Percentiles rank a stretch among this genome's conserved stretches.
phyloP scores from a whole-genome alignment of 352 stramenopile species.

The Globisporangium irregulare region DNA sequence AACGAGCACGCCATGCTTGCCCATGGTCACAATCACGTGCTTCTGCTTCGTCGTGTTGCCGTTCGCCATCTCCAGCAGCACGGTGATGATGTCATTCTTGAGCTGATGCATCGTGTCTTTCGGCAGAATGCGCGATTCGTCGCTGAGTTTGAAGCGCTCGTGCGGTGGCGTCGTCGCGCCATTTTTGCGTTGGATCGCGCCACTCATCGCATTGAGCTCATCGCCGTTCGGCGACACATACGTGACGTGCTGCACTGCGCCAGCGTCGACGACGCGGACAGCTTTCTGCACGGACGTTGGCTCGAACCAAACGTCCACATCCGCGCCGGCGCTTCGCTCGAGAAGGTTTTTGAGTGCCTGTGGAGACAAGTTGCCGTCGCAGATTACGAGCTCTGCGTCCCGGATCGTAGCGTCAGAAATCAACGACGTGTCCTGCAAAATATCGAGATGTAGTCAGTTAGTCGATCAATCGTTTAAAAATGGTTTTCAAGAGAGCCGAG shows the following conservation, averaged over 20 bases:
- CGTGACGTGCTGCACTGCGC: conserved; percentile 42
- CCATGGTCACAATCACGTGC: conserved; percentile 78
- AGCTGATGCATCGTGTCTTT: conserved; percentile 47
- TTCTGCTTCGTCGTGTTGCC: conserved; percentile 43
- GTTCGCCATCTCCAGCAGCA: conserved; percentile 61
- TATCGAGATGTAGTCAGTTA: not conserved
- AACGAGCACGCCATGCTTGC: conserved; percentile 69
- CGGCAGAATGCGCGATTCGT: conserved; percentile 42
- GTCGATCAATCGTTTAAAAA: not conserved
- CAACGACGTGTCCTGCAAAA: conserved; percentile 33
- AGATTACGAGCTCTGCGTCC: conserved; percentile 56
- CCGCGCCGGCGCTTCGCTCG: conserved; percentile 33
- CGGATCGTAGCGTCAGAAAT: conserved; percentile 49
- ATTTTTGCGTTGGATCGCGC: conserved; percentile 43
- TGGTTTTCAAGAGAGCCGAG: not conserved
- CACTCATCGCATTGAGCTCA: conserved; percentile 67
- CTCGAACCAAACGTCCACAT: conserved; percentile 76
- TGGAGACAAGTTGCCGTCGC: conserved; percentile 75
- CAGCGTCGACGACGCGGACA: conserved; percentile 51
- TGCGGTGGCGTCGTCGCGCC: conserved; percentile 19
- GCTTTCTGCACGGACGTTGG: conserved; percentile 85
- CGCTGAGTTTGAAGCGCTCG: conserved; percentile 51
- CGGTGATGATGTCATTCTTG: conserved; percentile 69
- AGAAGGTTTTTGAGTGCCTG: conserved; percentile 42
- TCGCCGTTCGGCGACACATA: conserved; percentile 81